phyloP scores from a whole-genome alignment of 768 basidiomycete genomes.

The Tephrocybe sp. region DNA sequence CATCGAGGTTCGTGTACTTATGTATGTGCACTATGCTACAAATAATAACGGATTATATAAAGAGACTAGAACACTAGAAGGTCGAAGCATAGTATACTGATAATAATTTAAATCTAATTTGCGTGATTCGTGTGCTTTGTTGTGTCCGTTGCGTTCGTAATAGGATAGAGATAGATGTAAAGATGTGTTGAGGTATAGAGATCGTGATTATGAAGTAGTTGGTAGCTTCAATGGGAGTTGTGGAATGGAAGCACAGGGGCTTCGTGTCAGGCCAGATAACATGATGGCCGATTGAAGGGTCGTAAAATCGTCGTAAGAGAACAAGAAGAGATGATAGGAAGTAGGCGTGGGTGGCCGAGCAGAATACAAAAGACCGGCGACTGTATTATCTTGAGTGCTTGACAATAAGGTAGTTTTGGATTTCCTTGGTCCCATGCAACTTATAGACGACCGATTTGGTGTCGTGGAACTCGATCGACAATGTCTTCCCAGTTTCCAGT shows the following conservation, averaged over 20 bases:
- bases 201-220: no score
- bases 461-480: slow-evolving; percentile 31
- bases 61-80: background rate
- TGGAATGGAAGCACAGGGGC: background rate
- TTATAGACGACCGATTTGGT: slow-evolving; percentile 8
- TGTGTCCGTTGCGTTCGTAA: no score
- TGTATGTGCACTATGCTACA: background rate
- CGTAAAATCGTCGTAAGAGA: background rate
- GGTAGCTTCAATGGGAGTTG: no score
- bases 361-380: background rate
- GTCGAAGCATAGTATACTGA: slow-evolving; percentile 4
- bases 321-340: background rate
- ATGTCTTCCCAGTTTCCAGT: slow-evolving; percentile 34
- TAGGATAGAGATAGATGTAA: no score
- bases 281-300: background rate
- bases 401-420: slow-evolving; percentile 12
- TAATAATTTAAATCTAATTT: no score
- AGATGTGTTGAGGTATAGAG: background rate
- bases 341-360: background rate
- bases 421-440: slow-evolving; percentile 1
- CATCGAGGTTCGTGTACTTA: slow-evolving; percentile 5
- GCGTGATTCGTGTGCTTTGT: no score
- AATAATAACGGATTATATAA: background rate
- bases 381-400: background rate
- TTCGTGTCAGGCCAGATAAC: background rate